A percentile compares a stretch with the other conserved stretches of the same genome.
Conservation (phyloP, 768 basidiomycete species). For the Panaeolus papilionaceus region DNA sequence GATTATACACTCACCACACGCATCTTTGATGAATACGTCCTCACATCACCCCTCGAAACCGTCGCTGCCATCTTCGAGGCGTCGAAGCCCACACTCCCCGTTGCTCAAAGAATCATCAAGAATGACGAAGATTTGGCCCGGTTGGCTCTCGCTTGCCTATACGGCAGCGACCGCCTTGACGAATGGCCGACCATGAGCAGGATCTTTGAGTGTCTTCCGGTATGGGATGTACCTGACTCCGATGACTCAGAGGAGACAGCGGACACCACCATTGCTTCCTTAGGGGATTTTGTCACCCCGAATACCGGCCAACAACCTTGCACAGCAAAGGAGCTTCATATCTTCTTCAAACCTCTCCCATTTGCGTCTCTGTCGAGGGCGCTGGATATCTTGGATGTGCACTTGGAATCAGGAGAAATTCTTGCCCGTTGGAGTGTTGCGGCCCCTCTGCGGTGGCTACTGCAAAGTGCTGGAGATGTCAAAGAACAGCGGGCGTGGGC, state of each 20-base stretch:
- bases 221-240: slow-evolving; percentile 74
- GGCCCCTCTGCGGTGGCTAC: slow-evolving; percentile 88
- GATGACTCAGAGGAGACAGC: slow-evolving; percentile 75
- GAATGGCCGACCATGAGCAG: slow-evolving; percentile 87
- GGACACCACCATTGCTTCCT: slow-evolving; percentile 82
- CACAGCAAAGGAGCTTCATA: slow-evolving; percentile 72
- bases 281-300: slow-evolving; percentile 81
- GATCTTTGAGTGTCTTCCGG: slow-evolving; percentile 96
- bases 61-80: slow-evolving; percentile 84
- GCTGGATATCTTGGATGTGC: slow-evolving; percentile 92
- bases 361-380: slow-evolving; percentile 76
- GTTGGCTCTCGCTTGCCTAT: slow-evolving; percentile 87
- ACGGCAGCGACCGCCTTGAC: slow-evolving; percentile 75
- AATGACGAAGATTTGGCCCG: slow-evolving; percentile 86
- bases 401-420: slow-evolving; percentile 93
- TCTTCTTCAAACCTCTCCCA: slow-evolving; percentile 85
- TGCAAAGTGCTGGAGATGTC: slow-evolving; percentile 72
- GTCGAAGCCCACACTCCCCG: slow-evolving; percentile 87
- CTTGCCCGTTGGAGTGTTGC: slow-evolving; percentile 87
- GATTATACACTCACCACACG: slow-evolving; percentile 71
- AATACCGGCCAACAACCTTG: slow-evolving; percentile 62
- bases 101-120: slow-evolving; percentile 73
- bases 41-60: slow-evolving; percentile 69
- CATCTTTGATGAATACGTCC: slow-evolving; percentile 74
- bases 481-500: slow-evolving; percentile 85